Base-by-base conservation (phyloP, 139 green algal genomes). In the Chlamydomonas sphaeroides region DNA sequence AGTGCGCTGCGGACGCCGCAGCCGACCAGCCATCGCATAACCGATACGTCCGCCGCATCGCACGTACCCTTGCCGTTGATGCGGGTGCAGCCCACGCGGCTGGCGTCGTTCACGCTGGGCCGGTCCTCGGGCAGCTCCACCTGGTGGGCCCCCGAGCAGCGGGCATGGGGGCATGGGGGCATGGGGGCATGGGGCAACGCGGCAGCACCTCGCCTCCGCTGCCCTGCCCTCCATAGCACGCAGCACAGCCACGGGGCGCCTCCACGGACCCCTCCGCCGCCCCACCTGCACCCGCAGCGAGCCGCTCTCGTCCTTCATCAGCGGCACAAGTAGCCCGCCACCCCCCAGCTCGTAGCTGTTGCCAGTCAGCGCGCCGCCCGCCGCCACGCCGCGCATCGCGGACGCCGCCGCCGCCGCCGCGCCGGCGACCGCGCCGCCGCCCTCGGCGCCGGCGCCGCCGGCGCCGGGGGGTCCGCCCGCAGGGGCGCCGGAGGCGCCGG, bases 291-390 rank as follows among this genome's bases (percentile, higher is more conserved):
- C 65, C 65, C 77, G 28, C 49, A 84, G 21, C 38, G 48, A 3
- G 0, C 77, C 77, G 28, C 35, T 42, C 41, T 84, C 65, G 33
- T 67, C 65, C 65, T 84, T 84, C 65, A 84, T 84, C 26, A 84
- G 63, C 48, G 77, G 77, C 65, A 84, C 48, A 48, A 84, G 77
- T 45, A 75, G 77, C 25, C 48, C 59, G 5, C 63, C 65, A 6
- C 65, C 49, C 2, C 77, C 77, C 77, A 84, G 48, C 49, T 75
- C 65, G 35, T 76, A 84, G 1, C 48, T 76, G 77, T 84, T 84
- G 77, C 77, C 77, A 63, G 77, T 84, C 48, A 84, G 77, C 14
- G 77, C 20, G 59, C 73, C 30, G 59, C 73, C 38, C 5, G 15
- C 53, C 30, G n/a, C 15, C 5, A 11, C 35, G 35, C 49, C 18